phyloP scores from a whole-genome alignment of 495 filamentous ascomycete species.

The Neurospora tetrasperma region DNA sequence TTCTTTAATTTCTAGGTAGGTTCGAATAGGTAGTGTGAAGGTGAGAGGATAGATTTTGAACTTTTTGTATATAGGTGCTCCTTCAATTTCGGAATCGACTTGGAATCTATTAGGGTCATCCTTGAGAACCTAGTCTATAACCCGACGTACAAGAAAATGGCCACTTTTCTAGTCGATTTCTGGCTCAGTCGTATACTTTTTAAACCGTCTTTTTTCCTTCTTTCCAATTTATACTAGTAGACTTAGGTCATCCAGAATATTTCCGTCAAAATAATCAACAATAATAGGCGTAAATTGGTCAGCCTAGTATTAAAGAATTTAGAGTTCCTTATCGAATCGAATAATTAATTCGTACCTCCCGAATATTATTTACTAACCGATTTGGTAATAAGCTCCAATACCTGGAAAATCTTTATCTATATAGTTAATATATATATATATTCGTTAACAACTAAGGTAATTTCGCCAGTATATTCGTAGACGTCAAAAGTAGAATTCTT shows the following conservation, averaged over 20 bases:
- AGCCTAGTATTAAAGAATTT: background rate
- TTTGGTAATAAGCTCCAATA: background rate
- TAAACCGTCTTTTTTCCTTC: no score
- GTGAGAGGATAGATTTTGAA: no score
- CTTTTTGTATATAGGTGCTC: no score
- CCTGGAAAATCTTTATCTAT: background rate
- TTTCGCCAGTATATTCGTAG: background rate
- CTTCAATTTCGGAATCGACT: no score
- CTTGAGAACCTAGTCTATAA: no score
- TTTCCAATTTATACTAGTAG: no score
- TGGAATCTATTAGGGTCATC: no score
- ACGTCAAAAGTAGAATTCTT: background rate
- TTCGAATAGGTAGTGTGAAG: no score
- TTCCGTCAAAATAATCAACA: background rate
- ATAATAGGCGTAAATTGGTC: background rate
- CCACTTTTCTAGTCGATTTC: no score
- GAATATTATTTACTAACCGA: background rate
- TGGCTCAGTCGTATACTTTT: no score
- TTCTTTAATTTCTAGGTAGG: no score
- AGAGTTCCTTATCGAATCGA: background rate
- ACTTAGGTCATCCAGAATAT: background rate
- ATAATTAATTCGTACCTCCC: background rate
- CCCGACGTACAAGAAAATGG: no score
- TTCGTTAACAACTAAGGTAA: background rate
- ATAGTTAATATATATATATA: background rate